Conservation (phyloP, 2,329 filamentous ascomycete species). For the Thermothelomyces thermophilus region DNA sequence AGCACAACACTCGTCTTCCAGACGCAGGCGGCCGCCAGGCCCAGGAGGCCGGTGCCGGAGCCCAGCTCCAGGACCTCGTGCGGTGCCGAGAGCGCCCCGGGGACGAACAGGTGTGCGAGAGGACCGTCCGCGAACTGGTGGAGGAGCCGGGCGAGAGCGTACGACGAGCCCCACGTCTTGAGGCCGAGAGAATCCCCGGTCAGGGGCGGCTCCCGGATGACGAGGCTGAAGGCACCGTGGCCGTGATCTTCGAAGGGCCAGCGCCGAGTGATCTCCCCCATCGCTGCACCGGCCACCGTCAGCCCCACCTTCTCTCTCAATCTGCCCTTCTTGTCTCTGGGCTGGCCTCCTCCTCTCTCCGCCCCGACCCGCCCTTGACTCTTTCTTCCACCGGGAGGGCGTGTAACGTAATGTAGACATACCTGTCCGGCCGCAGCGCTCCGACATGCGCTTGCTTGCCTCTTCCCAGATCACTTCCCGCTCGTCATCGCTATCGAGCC, state of each 20-base stretch:
- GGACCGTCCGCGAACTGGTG: conserved; percentile 39
- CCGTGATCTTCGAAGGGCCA: conserved; percentile 44
- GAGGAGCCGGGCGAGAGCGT: conserved; percentile 72
- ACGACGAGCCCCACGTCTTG: conserved; percentile 94
- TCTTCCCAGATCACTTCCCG: conserved; percentile 68
- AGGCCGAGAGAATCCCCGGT: conserved; percentile 83
- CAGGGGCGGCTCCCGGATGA: conserved; percentile 77
- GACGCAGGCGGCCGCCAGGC: conserved; percentile 71
- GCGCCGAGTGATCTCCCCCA: conserved; percentile 49
- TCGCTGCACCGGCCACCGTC: conserved; percentile 31
- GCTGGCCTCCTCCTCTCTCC: too few species aligned
- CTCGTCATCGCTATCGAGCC: conserved; percentile 61
- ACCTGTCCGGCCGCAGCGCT: conserved; percentile 74
- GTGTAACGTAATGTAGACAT: conserved; percentile 22
- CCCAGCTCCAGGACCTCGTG: conserved; percentile 67
- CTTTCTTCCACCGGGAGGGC: neutral
- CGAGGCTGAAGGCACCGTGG: conserved; percentile 51
- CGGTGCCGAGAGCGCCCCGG: conserved; percentile 24
- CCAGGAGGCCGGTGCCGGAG: conserved; percentile 85
- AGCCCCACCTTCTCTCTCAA: neutral
- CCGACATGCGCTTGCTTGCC: conserved; percentile 72
- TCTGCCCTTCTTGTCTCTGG: too few species aligned
- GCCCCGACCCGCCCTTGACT: neutral
- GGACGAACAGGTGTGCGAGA: conserved; percentile 40
- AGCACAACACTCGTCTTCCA: conserved; percentile 62